Evolutionary conservation across 2,329 filamentous ascomycete genomes (phyloP), one percentile per base, ranked within the genome.

Genomic region (Sclerotiophoma versabilis): DNA sequence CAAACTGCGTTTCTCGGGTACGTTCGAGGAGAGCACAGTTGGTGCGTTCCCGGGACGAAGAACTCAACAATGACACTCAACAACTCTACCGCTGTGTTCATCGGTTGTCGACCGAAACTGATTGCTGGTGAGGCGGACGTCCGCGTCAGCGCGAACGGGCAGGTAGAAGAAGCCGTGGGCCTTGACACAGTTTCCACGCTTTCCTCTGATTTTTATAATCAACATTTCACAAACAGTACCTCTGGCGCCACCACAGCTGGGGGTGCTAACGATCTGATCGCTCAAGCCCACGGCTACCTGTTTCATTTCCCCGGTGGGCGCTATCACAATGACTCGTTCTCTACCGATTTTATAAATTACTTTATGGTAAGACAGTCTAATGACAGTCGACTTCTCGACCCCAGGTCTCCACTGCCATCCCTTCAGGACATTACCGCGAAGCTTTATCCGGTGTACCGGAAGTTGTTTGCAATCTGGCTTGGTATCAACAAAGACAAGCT

Each of bases 291-390:
- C 19, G 12, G 12, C 1, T 73, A 69, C 23, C 1, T 74, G 0
- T 68, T 73, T 29, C 23, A 25, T 3, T 26, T 9, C 19, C 2
- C 3, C 4, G n/a, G 7, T 3, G 1, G 20, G 0, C 59, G 29
- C 2, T 84, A 78, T 77, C 84, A 84, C 58, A 83, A 81, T 49
- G 76, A 82, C 36, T 77, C 71, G 0, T 64, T 75, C 1, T 68
- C 80, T 0, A 62, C 60, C 0, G 79, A 82, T 33, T 83, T 78
- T 70, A 65, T 80, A 25, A 82, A 79, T 41, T 79, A 83, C 26
- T 73, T 85, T n/a, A 57, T 83, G 0, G 63, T 64, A 0, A 33
- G 71, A 0, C 20, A 46, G 0, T 61, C 41, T 0, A 76, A 78
- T 2, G 71, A 60, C 3, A 69, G 66, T 1, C 41, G 58, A 0